Evolutionary conservation across 306 rosid genomes (phyloP), one percentile per base, ranked within the genome.

Genomic region (Rubus parviflorus): DNA sequence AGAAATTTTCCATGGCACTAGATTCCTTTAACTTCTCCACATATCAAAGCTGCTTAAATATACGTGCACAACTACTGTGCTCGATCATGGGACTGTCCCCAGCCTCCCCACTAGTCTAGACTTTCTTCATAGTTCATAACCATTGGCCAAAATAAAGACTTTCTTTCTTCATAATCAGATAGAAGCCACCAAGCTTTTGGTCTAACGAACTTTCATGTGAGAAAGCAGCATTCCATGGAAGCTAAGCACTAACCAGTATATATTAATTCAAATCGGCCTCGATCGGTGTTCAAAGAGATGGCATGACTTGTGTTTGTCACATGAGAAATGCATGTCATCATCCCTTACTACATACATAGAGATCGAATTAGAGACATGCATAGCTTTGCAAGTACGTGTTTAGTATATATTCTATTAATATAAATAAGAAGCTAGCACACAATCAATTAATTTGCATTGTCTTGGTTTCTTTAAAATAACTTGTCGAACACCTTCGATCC

Each of bases 1-100:
- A 91, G 25, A 87, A 89, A 11, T 76, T 85, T 57, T 91, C 97
- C 72, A 58, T 77, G 19, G 81, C 80, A 13, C 68, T 72, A 22
- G 76, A 80, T 22, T 75, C 69, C 42, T 14, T 13, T 0, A 5
- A 35, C 83, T 87, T 64, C 90, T 84, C 96, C 87, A 83, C 17
- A 86, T 42, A 10, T 54, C 79, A 75, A 64, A 65, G 37, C 76
- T 22, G 52, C 67, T 72, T 7, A 25, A 11, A 30, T 30, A 53
- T 56, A 41, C 51, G 5, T 65, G 53, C 42, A 47, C 62, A 49
- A 25, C 63, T 14, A 20, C 22, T 76, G 30, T 49, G 38, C 13
- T 65, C 75, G 35, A 30, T 78, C 16, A 78, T 25, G 15, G 83
- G n/a, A 20, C 38, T 51, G 73, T 85, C 82, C 20, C 17, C 75